These are phyloP conservation scores for Wilhelminamyces savonicus DNA, from an alignment of 805 yeast species.

Conservation along the genomic window DNA sequence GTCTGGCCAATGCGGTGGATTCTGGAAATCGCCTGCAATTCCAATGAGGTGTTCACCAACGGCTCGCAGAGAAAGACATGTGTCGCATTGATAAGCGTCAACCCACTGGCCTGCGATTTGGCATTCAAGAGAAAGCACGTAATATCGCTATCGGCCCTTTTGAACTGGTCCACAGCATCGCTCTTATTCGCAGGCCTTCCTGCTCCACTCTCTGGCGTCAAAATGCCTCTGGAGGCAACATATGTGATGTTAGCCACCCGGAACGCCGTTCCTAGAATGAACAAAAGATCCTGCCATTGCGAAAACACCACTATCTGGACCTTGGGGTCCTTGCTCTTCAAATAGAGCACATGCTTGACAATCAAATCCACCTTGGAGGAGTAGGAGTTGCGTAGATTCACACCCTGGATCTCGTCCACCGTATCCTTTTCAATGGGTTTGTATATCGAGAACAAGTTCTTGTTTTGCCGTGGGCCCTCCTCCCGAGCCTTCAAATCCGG, in stretches of 20 bases:
- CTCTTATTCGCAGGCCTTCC: conserved; percentile 20
- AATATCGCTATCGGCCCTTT: conserved; percentile 46
- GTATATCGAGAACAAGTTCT: conserved; percentile 34
- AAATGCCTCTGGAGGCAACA: conserved; percentile 47
- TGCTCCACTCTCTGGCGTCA: conserved; percentile 23
- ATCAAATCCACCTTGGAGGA: conserved; percentile 88
- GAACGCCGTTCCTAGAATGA: conserved; percentile 61
- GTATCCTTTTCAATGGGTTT: conserved; percentile 36
- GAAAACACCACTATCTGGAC: conserved; percentile 86
- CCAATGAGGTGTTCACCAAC: conserved; percentile 77
- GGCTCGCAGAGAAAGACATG: conserved; percentile 94
- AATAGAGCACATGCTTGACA: conserved; percentile 61
- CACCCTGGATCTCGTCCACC: conserved; percentile 38
- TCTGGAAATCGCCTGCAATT: conserved; percentile 86
- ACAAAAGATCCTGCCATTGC: conserved; percentile 77
- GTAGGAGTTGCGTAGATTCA: conserved; percentile 37
- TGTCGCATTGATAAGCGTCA: conserved; percentile 85
- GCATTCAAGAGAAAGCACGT: conserved; percentile 86
- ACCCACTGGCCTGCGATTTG: conserved; percentile 81
- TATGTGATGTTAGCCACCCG: conserved; percentile 48
- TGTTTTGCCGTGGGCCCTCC: conserved; percentile 4
- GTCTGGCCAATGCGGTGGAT: conserved; percentile 91
- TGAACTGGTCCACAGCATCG: conserved; percentile 52
- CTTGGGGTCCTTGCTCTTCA: conserved; percentile 48
- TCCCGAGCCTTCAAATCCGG: conserved; percentile 41